Base-by-base conservation (phyloP, 306 rosid species). In the Rubus parviflorus region DNA sequence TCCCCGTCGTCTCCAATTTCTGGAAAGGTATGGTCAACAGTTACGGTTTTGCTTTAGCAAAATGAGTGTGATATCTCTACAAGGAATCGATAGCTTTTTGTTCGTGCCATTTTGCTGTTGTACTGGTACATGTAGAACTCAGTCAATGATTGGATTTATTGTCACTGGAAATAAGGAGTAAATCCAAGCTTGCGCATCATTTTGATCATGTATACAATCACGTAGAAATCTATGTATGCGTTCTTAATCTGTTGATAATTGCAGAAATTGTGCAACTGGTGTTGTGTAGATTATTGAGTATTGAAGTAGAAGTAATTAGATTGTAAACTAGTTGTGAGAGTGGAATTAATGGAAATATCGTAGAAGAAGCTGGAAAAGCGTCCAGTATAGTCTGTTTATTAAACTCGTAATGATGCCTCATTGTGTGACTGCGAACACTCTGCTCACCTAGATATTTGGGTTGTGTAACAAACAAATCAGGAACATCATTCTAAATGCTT, bases 1-100 rank as follows among this genome's bases (percentile, higher is more conserved):
- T 88, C 80, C 81, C 97, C 60, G 90, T 88, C 68, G 90, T 94
- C 80, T 82, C 90, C 80, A 83, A 77, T 73, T 87, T 86, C 94
- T 94, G 98, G 98, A 89, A 92, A 89, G 98, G 98, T 94, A 84
- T 46, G 48, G 23, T 16, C 19, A 74, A 0, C 45, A 16, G 68
- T 9, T 35, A 8, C 3, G 0, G 12, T 37, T 72, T 51, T 35
- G 19, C 19, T 51, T 41, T 0, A 52, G 54, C 6, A 52, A 30
- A 3, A 8, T 53, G 57, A 47, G 6, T 46, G 19, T 8, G 58
- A 35, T 47, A 47, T 30, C 37, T 69, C 42, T 23, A 8, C 4
- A 8, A 49, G 4, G 15, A 69, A 69, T 69, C 56, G 23, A 0
- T 30, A 15, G 35, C 37, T 8, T 25, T n/a, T 6, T 45, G 17